These are phyloP conservation scores for Panus rudis DNA, from an alignment of 768 basidiomycete genomes.

Conservation along the genomic window DNA sequence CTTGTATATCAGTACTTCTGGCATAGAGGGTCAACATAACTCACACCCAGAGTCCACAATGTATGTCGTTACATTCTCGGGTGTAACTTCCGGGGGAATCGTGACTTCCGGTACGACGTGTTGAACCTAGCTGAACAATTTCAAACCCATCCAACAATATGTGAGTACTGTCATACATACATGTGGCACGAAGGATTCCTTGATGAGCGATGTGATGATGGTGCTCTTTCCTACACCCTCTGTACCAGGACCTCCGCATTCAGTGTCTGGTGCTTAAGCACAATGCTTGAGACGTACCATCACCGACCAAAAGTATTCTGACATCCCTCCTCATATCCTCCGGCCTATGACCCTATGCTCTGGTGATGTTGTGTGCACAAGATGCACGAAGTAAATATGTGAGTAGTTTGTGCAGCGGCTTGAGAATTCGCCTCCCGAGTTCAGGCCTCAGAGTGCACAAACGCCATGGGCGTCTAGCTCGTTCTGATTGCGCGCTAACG, in stretches of 20 bases:
- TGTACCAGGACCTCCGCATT: conserved; percentile 26
- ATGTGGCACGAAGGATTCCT: conserved; percentile 87
- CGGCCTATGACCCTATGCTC: no score
- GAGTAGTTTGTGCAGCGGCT: no score
- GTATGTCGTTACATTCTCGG: conserved; percentile 95
- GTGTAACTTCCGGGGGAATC: conserved; percentile 94
- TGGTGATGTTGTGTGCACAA: no score
- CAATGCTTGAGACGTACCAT: conserved; percentile 49
- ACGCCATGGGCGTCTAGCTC: no score
- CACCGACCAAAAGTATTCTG: conserved; percentile 88
- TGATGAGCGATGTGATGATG: conserved; percentile 94
- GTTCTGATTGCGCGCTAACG: no score
- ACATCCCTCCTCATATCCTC: conserved; percentile 87
- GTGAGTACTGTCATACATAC: no score
- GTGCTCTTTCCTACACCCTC: conserved; percentile 98
- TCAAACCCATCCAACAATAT: conserved; percentile 2
- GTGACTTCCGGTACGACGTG: conserved; percentile 95
- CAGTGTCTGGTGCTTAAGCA: background rate
- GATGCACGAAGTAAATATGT: no score
- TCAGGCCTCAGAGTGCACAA: no score
- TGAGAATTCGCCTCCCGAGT: no score
- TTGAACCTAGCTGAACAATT: conserved; percentile 60
- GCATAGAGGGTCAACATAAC: conserved; percentile 21
- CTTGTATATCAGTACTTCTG: background rate
- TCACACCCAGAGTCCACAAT: conserved; percentile 95